phyloP scores from a whole-genome alignment of 2,329 filamentous ascomycete species.

The Fusarium scirpi region DNA sequence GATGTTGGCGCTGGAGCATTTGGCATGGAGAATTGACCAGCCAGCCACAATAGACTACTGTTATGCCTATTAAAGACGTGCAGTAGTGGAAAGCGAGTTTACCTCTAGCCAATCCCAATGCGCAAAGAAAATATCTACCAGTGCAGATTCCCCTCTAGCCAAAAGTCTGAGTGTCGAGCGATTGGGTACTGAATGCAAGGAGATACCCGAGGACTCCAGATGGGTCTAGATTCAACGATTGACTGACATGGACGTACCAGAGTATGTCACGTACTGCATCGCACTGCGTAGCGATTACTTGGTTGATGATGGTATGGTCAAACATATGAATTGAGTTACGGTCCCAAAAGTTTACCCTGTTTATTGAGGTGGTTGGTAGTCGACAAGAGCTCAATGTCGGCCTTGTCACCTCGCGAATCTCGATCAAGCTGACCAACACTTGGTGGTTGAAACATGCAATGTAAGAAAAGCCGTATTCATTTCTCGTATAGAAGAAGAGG shows the following conservation, averaged over 20 bases:
- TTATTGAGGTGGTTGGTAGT: background rate
- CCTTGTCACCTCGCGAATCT: background rate
- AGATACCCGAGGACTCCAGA: conserved; percentile 10
- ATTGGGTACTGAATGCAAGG: background rate
- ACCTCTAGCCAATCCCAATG: conserved; percentile 7
- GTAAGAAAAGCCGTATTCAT: background rate
- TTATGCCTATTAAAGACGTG: conserved; percentile 22
- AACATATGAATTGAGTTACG: conserved; percentile 2
- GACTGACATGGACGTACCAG: background rate
- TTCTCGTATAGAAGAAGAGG: background rate
- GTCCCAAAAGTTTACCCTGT: background rate
- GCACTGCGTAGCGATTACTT: background rate
- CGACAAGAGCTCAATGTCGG: background rate
- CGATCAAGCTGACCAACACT: background rate
- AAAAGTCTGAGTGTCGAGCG: conserved; percentile 11
- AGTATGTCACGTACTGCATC: background rate
- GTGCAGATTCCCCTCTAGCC: background rate
- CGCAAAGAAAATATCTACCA: background rate
- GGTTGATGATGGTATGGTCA: background rate
- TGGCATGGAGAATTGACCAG: conserved; percentile 22
- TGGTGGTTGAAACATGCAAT: background rate
- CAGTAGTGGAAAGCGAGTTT: conserved; percentile 6
- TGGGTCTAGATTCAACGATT: conserved; percentile 5
- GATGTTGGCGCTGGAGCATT: conserved; percentile 1
- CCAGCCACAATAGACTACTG: conserved; percentile 30